Evolutionary conservation across 31 red algal species (phyloP).

Genomic region (Porphyra umbilicalis): DNA sequence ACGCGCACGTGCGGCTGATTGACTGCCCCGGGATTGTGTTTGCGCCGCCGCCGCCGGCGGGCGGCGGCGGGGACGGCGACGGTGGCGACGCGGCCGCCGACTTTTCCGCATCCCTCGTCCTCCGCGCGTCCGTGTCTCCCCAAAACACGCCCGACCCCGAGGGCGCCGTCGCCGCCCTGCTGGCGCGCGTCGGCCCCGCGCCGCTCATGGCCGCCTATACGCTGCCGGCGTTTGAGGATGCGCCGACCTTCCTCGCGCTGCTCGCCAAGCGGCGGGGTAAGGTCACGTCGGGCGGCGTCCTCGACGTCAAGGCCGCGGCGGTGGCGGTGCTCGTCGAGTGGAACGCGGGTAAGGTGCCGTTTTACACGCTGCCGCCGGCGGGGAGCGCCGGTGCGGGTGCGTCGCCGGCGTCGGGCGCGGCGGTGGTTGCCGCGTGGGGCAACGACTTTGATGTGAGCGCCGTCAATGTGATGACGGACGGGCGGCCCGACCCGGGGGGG

Average conservation of each 20-base stretch:
- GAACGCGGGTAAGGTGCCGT: constrained; percentile 93
- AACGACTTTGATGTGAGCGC: constrained; percentile 59
- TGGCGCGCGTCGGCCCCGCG: constrained; percentile 67
- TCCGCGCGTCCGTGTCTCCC: constrained; percentile 72
- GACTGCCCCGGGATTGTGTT: constrained; percentile 98
- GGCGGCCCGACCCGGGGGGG: neutral
- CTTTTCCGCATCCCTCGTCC: constrained; percentile 29
- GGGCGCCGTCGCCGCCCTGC: constrained; percentile 58
- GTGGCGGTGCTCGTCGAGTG: constrained; percentile 78
- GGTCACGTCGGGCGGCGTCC: constrained; percentile 58
- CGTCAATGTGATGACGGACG: neutral
- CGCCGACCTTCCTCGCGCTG: constrained; percentile 69
- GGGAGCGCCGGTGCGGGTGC: constrained; percentile 22
- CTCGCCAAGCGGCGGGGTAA: constrained; percentile 84
- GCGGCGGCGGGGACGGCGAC: constrained; percentile 2
- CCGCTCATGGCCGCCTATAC: constrained; percentile 68
- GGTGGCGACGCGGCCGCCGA: constrained; percentile 21
- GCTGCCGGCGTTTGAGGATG: constrained; percentile 61
- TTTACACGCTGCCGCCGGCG: constrained; percentile 88
- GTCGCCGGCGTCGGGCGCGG: constrained; percentile 21
- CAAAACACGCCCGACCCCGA: constrained; percentile 70
- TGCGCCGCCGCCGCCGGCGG: constrained; percentile 23
- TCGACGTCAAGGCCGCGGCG: constrained; percentile 87
- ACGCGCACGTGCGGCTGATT: constrained; percentile 85
- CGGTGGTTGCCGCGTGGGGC: constrained; percentile 59